Base-by-base conservation (phyloP, 163 green algal species). In the Volvox carteri region DNA sequence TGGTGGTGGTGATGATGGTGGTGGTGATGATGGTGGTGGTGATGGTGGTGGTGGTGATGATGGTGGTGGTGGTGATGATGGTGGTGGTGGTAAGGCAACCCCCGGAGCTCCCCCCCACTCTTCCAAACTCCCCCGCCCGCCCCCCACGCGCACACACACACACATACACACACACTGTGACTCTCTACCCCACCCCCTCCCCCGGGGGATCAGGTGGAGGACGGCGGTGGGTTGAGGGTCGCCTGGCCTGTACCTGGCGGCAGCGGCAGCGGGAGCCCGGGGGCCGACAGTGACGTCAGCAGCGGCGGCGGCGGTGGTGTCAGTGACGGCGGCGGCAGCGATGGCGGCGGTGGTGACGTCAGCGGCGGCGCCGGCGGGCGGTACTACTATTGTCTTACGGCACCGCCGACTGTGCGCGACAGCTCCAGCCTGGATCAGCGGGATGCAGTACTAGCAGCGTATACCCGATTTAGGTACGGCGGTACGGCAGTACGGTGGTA, bases 331-430 rank as follows among this genome's bases (percentile, higher is more conserved):
- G 52, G 52, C 33, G 37, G 76, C 50, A 16, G 50, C 19, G 50
- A 33, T 56, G 52, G 16, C 7, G 35, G 35, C 12, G 1, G 19
- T 3, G 35, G 25, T 2, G 46, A n/a, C 7, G 44, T 4, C 25
- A 46, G 48, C 74, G 44, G 46, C 25, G 46, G 74, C 14, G 74
- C 28, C 4, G 48, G 48, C 9, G 74, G 11, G 23, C 21, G 25
- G 25, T 39, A 42, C 35, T 88, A 88, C 35, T 88, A 83, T 28
- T 88, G 83, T 70, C 46, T 88, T 48, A 88, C 83, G 11, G 52
- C 81, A 0, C 28, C 48, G 2, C 83, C 83, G 1, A 60, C 83
- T 0, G 39, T 74, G 1, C 73, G 68, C 50, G 83, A 88, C 83
- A 88, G 83, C 37, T 73, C 35, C 37, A 74, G 37, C 11, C 18